A percentile compares a stretch with the other conserved stretches of the same genome.
phyloP scores from a whole-genome alignment of 2,329 filamentous ascomycete species.

The Macrophomina tecta region DNA sequence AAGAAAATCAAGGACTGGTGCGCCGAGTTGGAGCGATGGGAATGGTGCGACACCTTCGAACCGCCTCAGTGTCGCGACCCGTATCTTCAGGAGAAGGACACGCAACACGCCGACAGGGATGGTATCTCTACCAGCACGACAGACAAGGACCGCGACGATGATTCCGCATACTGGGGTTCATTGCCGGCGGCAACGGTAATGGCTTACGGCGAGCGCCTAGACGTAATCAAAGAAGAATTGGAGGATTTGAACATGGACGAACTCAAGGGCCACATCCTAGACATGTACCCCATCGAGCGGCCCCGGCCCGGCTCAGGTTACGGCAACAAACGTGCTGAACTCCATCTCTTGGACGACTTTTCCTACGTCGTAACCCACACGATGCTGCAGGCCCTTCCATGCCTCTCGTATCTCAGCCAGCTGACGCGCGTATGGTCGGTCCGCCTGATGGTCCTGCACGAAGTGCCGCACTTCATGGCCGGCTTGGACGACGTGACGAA shows the following conservation, averaged over 20 bases:
- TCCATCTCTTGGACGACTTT: slow-evolving; percentile 82
- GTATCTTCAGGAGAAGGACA: slow-evolving; percentile 31
- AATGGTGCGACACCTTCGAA: slow-evolving; percentile 61
- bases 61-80: slow-evolving; percentile 36
- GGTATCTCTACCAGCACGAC: background rate
- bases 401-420: slow-evolving; percentile 73
- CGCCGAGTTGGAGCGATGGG: slow-evolving; percentile 70
- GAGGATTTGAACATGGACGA: slow-evolving; percentile 79
- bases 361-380: slow-evolving; percentile 90
- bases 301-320: slow-evolving; percentile 51
- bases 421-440: slow-evolving; percentile 80
- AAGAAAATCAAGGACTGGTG: slow-evolving; percentile 76
- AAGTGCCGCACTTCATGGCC: slow-evolving; percentile 71
- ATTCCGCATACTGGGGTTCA: slow-evolving; percentile 68
- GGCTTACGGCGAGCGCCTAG: slow-evolving; percentile 73
- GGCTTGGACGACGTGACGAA: slow-evolving; percentile 69
- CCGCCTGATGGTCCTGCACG: slow-evolving; percentile 75
- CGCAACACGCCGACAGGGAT: slow-evolving; percentile 21
- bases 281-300: slow-evolving; percentile 68
- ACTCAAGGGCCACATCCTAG: slow-evolving; percentile 85
- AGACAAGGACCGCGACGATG: slow-evolving; percentile 28
- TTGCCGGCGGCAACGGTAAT: slow-evolving; percentile 69
- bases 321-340: slow-evolving; percentile 48
- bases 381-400: slow-evolving; percentile 85
- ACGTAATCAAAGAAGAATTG: slow-evolving; percentile 73